phyloP scores from a whole-genome alignment of 176 grass and related monocot species.

The Juncus effusus region DNA sequence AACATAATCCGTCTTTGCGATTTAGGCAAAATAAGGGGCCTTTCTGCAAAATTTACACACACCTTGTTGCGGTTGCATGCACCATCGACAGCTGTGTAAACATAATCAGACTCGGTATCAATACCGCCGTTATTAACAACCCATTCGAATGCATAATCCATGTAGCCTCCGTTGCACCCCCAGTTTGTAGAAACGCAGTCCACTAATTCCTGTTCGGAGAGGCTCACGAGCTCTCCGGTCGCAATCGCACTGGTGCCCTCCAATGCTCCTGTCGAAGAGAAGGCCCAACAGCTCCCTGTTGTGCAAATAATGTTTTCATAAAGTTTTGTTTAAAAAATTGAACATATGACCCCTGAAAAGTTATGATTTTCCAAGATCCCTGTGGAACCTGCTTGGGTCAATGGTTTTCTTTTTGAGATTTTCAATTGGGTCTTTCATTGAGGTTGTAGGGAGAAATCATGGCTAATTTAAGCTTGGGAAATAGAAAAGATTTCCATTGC shows the following conservation, averaged over 20 bases:
- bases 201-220: constrained; percentile 59
- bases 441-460: not conserved
- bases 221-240: constrained; percentile 37
- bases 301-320: not conserved
- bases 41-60: not conserved
- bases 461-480: not conserved
- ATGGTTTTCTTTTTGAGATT: constrained; percentile 8
- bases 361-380: too few species aligned
- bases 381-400: not conserved
- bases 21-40: too few species aligned
- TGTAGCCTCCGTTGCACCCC: constrained; percentile 42
- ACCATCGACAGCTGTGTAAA: constrained; percentile 24
- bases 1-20: too few species aligned
- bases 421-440: not conserved
- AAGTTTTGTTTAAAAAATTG: not conserved
- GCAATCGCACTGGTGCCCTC: constrained; percentile 51
- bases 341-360: too few species aligned
- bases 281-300: constrained; percentile 47
- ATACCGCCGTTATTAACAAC: constrained; percentile 42
- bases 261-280: constrained; percentile 45
- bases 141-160: constrained; percentile 47
- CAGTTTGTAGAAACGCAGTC: constrained; percentile 39
- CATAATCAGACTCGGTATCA: constrained; percentile 30
- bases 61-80: constrained; percentile 37
- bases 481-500: not conserved